Evolutionary conservation across 2,329 filamentous ascomycete species (phyloP), one percentile per base, ranked within the genome.

Genomic region (Penicillium verrucosum): DNA sequence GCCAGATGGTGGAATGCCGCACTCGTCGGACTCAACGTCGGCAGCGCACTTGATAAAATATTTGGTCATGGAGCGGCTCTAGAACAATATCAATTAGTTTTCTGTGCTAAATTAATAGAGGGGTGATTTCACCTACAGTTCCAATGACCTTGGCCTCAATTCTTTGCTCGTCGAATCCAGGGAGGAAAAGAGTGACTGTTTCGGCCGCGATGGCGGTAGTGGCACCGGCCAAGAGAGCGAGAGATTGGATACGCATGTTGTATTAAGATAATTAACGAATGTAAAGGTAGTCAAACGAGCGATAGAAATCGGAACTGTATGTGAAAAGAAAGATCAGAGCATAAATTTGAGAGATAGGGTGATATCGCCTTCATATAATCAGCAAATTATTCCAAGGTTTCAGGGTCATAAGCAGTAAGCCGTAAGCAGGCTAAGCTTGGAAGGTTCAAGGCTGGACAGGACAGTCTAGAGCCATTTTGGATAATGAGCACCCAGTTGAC

Each of bases 211-310:
- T n/a, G 6, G 54, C 54, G 16, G 45, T 21, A 32, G 54, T 56
- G 27, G 54, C 54, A n/a, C 54, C 36, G 14, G 41, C 54, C 32
- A 56, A 30, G 8, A 56, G 25, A 40, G 45, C 52, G 16, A 56
- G n/a, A 27, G 54, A 56, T 56, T 46, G 54, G n/a, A 56, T 12
- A 32, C 41, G 54, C 54, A 56, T 56, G 5, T 40, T 56, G 42
- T 34, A 40, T 45, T 48, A 21, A 11, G 10, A 16, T 12, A 12
- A 16, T 44, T 16, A 51, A 56, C 23, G 42, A 51, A 48, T 53
- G 52, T 51, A 1, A 21, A 21, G 23, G 27, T 18, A 25, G 30
- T 36, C 27, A 36, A 51, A 52, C 1, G 41, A 56, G 36, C 21
- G 47, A 51, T 47, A 27, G 2, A n/a, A 14, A 41, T 37, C 4